These are phyloP conservation scores for Rhododendron ovatum DNA, from an alignment of 148 eudicot genomes.

Conservation along the genomic window DNA sequence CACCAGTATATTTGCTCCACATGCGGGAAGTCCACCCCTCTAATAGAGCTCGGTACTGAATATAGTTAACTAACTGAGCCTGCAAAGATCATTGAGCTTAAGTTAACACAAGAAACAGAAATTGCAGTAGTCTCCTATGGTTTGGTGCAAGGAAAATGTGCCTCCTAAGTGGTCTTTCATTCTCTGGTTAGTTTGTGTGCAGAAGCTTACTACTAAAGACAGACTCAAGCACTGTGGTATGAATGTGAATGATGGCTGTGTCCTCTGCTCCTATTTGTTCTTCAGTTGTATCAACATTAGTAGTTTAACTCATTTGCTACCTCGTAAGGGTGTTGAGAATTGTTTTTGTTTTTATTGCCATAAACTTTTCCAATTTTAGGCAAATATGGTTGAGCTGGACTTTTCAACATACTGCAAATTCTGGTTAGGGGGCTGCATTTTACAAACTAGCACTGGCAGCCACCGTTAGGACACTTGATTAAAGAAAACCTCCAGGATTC, in stretches of 20 bases:
- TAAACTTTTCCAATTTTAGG: too few species aligned
- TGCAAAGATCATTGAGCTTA: slow-evolving; percentile 23
- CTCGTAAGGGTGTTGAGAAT: too few species aligned
- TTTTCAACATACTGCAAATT: neutral
- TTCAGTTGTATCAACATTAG: neutral
- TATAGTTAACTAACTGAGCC: slow-evolving; percentile 94
- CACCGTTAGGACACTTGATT: neutral
- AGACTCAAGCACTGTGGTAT: neutral
- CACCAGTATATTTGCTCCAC: slow-evolving; percentile 98
- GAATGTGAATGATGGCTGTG: neutral
- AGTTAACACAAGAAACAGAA: slow-evolving; percentile 15
- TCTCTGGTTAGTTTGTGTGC: neutral
- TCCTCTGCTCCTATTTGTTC: neutral
- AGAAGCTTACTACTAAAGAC: neutral
- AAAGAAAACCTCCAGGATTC: neutral
- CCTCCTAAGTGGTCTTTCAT: neutral
- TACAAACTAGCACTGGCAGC: neutral
- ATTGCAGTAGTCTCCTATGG: neutral
- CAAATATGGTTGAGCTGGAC: too few species aligned
- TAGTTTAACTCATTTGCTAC: neutral
- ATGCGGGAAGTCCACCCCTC: slow-evolving; percentile 96
- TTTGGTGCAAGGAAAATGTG: neutral
- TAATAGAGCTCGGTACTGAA: slow-evolving; percentile 88
- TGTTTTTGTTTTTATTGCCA: too few species aligned
- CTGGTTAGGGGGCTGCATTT: neutral